phyloP scores from a whole-genome alignment of 164 flowering plant genomes.

The Liriodendron chinense region DNA sequence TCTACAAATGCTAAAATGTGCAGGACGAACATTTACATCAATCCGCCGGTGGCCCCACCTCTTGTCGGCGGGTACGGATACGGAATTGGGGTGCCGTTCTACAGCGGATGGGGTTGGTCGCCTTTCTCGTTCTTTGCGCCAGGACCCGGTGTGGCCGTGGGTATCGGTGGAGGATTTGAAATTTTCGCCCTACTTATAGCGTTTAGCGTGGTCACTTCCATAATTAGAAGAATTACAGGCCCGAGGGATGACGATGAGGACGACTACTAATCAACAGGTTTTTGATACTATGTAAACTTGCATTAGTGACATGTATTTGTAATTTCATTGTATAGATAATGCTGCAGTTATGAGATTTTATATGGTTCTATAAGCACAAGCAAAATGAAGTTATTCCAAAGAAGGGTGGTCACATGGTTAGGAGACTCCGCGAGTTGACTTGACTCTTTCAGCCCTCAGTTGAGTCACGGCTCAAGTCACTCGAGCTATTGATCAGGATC shows the following conservation, averaged over 20 bases:
- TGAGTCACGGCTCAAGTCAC: no score
- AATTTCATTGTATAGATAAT: neutral
- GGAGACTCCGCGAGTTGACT: no score
- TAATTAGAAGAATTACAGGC: constrained; percentile 56
- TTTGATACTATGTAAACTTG: neutral
- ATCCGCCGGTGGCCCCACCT: constrained; percentile 88
- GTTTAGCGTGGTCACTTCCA: constrained; percentile 71
- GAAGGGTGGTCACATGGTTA: no score
- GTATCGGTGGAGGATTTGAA: constrained; percentile 90
- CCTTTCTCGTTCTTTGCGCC: constrained; percentile 94
- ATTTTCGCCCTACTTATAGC: constrained; percentile 49
- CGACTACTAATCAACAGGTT: constrained; percentile 16
- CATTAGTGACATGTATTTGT: neutral
- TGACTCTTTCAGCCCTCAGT: no score
- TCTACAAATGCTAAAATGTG: neutral
- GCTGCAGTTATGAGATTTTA: neutral
- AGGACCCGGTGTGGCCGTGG: constrained; percentile 79
- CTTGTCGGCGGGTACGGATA: constrained; percentile 88
- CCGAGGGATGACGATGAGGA: constrained; percentile 63
- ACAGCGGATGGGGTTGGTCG: constrained; percentile 96
- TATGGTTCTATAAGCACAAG: neutral
- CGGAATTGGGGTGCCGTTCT: constrained; percentile 75
- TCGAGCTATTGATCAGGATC: no score
- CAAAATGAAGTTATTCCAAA: neutral
- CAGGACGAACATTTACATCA: constrained; percentile 89